Conservation (phyloP, 192 early-diverging fungal species). For the Coemansia sp. region DNA sequence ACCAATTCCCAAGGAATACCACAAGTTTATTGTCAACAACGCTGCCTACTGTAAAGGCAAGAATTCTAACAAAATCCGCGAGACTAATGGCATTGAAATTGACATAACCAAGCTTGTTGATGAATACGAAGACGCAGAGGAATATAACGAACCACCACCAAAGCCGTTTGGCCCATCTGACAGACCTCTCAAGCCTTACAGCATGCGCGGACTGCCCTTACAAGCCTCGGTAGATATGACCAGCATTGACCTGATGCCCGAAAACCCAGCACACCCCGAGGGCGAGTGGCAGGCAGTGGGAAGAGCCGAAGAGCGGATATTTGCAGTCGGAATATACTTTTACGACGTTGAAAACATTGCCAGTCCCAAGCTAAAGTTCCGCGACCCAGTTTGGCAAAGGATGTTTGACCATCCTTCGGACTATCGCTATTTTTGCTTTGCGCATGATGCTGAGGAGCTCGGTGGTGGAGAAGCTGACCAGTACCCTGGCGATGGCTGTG, state of each 20-base stretch:
- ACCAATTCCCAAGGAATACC: not conserved
- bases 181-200: conserved; percentile 12
- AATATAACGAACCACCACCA: conserved; percentile 30
- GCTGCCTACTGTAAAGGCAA: not conserved
- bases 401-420: not conserved
- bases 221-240: conserved; percentile 70
- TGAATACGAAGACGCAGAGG: not conserved
- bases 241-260: conserved; percentile 64
- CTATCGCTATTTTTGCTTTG: not conserved
- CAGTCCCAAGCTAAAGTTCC: not conserved
- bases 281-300: conserved; percentile 69
- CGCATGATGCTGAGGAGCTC: not conserved
- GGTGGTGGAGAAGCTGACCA: no score
- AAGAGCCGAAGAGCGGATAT: conserved; percentile 64
- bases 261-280: conserved; percentile 56
- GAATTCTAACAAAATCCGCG: not conserved
- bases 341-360: conserved; percentile 66
- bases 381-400: not conserved
- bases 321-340: conserved; percentile 71
- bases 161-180: conserved; percentile 15
- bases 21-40: not conserved
- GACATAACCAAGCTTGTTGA: not conserved
- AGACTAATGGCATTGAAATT: not conserved
- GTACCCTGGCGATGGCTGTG: not conserved
- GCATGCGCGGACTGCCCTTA: conserved; percentile 32